Conservation (phyloP, 108 stramenopile genomes). For the Cafeteria roenbergensis region DNA sequence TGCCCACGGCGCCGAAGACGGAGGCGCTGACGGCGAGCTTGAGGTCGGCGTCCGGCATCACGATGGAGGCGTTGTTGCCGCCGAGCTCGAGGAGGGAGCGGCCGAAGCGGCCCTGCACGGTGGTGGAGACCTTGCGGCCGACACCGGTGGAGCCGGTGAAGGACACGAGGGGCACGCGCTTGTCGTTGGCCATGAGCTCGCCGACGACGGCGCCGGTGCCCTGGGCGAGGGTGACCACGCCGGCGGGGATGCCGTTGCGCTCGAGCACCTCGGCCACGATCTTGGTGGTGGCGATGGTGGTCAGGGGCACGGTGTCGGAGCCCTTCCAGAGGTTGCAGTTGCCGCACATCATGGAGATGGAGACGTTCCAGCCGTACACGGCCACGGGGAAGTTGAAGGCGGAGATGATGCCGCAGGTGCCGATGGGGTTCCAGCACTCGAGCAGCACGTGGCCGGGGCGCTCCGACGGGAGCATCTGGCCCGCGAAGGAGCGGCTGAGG, state of each 20-base stretch:
- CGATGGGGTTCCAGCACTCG: slow-evolving; percentile 31
- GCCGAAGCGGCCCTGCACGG: slow-evolving; percentile 28
- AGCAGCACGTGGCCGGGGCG: slow-evolving; percentile 25
- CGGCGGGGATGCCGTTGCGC: slow-evolving; percentile 14
- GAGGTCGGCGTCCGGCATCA: slow-evolving; percentile 24
- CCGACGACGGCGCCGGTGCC: slow-evolving; percentile 24
- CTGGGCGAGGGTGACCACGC: slow-evolving; percentile 12
- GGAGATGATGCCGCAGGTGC: slow-evolving; percentile 28
- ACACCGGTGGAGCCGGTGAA: slow-evolving; percentile 31
- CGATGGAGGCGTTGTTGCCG: slow-evolving; percentile 32
- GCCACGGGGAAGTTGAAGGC: slow-evolving; percentile 37
- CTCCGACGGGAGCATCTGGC: slow-evolving; percentile 31
- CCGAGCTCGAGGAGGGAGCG: slow-evolving; percentile 26
- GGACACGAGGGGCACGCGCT: slow-evolving; percentile 22
- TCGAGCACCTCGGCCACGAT: slow-evolving; percentile 23
- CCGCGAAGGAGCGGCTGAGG: slow-evolving; percentile 16
- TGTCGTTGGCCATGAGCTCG: slow-evolving; percentile 21
- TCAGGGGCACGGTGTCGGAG: slow-evolving; percentile 19
- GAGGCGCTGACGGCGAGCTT: slow-evolving; percentile 24
- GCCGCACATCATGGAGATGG: slow-evolving; percentile 24
- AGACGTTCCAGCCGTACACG: slow-evolving; percentile 31
- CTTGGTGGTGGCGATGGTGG: slow-evolving; percentile 24
- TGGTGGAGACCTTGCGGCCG: slow-evolving; percentile 11
- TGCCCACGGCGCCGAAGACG: slow-evolving; percentile 35
- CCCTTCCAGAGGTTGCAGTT: slow-evolving; percentile 31